Evolutionary conservation across 352 stramenopile genomes (phyloP), one percentile per base, ranked within the genome.

Genomic region (Thalassiosira delicatula): DNA sequence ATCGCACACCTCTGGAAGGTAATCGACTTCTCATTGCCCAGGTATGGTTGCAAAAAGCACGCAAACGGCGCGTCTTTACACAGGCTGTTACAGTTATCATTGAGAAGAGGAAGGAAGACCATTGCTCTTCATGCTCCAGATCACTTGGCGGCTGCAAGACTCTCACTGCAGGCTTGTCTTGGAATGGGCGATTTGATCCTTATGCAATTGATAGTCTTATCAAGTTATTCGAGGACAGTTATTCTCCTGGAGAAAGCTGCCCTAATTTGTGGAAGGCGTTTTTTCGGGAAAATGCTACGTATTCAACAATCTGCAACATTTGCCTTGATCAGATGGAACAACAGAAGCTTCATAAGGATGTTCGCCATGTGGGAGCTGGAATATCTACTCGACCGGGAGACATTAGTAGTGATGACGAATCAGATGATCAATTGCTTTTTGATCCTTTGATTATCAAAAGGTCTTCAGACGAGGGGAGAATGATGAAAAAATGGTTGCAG

Each of bases 221-320:
- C 78, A 83, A 81, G 27, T 51, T 69, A 8, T 94, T 94, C 69
- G 90, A 95, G 83, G 78, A 88, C 19, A 90, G 95, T 54, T 97
- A 97, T 75, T 95, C 94, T 30, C 84, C 91, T 21, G 72, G 92
- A 46, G 96, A 98, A 85, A 90, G 94, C 68, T 11, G 11, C 19
- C 76, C 90, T 0, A 95, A 97, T 79, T 87, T 98, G 3, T 98
- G 96, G 96, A 98, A 98, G 89, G 96, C 96, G 23, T 98, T 96
- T 89, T 98, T 98, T 83, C 92, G 96, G 73, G 96, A 96, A 80
- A 93, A 97, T 70, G 96, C 96, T 12, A 88, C 87, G 57, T 98
- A 96, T 83, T 92, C 96, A 62, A 98, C 97, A 44, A 92, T 97
- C 23, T 98, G 96, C 88, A 97, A 98, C 70, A 91, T 96, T 54